Evolutionary conservation across 352 stramenopile genomes (phyloP), one percentile per base, ranked within the genome.

Genomic region (Blastocystis sp.): DNA sequence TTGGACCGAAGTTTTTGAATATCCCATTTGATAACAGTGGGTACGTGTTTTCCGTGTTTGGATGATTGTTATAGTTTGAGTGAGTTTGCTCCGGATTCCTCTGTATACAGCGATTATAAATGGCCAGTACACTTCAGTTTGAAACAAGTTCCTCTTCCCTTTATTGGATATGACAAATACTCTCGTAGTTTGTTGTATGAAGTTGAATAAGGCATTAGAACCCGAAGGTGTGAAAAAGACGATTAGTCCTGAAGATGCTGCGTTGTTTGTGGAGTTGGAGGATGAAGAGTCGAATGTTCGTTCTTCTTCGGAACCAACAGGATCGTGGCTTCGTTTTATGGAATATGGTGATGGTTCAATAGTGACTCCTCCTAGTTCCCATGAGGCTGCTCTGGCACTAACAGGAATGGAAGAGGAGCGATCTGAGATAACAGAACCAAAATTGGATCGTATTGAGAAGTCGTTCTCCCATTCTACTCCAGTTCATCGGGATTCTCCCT

Each of bases 1-100:
- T 80, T 21, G 67, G 67, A 19, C 67, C 67, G 16, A 49, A 54
- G 24, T 80, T 80, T 59, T n/a, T 80, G 35, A 80, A 80, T 80
- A 80, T 80, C 6, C 35, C 35, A 29, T 80, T 80, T 54, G 67
- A 80, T 80, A 80, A 27, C 51, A 24, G 21, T 7, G 67, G 67
- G 67, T 80, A 58, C 19, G 37, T 27, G 19, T 59, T 37, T 80
- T 3, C 37, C 11, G 39, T 24, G 21, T 61, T 80, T 58, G 42
- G 3, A 7, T 24, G 43, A 5, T 16, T 19, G 16, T 39, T 39
- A 21, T 58, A 61, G 67, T 58, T 58, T 77, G 35, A 77, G 65
- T 35, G 65, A 77, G 21, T 77, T 77, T 49, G 19, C 52, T 54
- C n/a, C n/a, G 9, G 67, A 80, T 24, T 80, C 42, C 9, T 58